Base-by-base conservation (phyloP, 2,329 filamentous ascomycete species). In the Aspergillus hortae region DNA sequence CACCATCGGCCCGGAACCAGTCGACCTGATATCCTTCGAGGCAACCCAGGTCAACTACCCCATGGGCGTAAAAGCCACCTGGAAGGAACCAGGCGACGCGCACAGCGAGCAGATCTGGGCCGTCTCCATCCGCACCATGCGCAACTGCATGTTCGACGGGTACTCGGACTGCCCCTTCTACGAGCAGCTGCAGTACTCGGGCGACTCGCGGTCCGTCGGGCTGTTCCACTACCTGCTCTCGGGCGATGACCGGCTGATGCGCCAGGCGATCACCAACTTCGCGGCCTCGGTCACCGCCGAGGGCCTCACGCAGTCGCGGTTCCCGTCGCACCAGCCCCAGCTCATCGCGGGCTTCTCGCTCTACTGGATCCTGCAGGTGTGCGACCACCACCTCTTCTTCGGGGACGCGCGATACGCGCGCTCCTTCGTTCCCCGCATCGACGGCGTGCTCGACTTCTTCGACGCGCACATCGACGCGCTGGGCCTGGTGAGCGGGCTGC, bases 11-110 rank as follows among this genome's bases (percentile, higher is more conserved):
- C 6, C 47, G 0, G 56, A 51, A 7, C 55, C 62, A 1, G 59
- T 71, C 2, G 50, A 62, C 32, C 43, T 73, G 0, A 1, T 56
- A 0, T 59, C 58, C 0, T 61, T 74, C 6, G 46, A 57, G 1
- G 66, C 64, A 1, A 65, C 54, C 1, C 68, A 71, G 45, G 64
- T 67, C 9, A 72, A 74, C 38, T 74, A 74, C 36, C 72, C 72
- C 0, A 52, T 74, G 35, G 56, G 51, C 0, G 53, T 72, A 5
- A 69, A 69, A 32, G 63, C 62, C 7, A 54, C 44, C 17, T 66
- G 61, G 57, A 48, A 56, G 3, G 53, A 61, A n/a, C 46, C 48
- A 0, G 52, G 30, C 1, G 58, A 59, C 21, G 2, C 49, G 15
- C 36, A 56, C 11, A 61, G 55, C 25, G 33, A 54, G 33, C 47